These are phyloP conservation scores for Macrotyloma uniflorum DNA, from an alignment of 306 rosid genomes.

Conservation along the genomic window DNA sequence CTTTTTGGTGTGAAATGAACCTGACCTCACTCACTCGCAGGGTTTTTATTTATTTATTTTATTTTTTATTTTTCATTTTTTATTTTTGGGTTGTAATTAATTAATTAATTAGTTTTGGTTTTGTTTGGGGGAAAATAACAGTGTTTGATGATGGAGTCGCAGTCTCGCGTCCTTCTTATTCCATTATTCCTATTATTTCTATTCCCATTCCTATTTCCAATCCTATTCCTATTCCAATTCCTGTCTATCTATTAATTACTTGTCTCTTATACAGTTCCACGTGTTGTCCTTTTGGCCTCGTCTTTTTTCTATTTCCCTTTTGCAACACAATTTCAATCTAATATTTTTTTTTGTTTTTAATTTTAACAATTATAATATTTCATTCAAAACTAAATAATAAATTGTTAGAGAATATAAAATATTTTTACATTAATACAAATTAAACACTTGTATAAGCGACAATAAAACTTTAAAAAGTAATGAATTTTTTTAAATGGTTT, in stretches of 20 bases:
- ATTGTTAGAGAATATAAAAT: too few species aligned
- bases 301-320: neutral
- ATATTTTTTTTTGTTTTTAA: too few species aligned
- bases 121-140: conserved; percentile 11
- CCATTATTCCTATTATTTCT: too few species aligned
- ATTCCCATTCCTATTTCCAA: neutral
- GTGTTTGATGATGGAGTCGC: neutral
- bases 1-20: neutral
- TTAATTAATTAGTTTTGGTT: neutral
- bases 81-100: neutral
- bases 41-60: conserved; percentile 30
- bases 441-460: too few species aligned
- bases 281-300: conserved; percentile 43
- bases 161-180: neutral
- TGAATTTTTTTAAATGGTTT: too few species aligned
- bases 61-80: conserved; percentile 15
- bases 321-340: neutral
- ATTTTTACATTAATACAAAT: too few species aligned
- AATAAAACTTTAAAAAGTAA: too few species aligned
- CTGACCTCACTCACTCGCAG: neutral
- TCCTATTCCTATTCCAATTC: neutral
- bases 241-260: conserved; percentile 37
- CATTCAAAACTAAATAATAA: too few species aligned
- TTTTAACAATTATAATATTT: too few species aligned
- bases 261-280: conserved; percentile 47